Base-by-base conservation (phyloP, 169 alveolate genomes). In the Plasmodium adleri region DNA sequence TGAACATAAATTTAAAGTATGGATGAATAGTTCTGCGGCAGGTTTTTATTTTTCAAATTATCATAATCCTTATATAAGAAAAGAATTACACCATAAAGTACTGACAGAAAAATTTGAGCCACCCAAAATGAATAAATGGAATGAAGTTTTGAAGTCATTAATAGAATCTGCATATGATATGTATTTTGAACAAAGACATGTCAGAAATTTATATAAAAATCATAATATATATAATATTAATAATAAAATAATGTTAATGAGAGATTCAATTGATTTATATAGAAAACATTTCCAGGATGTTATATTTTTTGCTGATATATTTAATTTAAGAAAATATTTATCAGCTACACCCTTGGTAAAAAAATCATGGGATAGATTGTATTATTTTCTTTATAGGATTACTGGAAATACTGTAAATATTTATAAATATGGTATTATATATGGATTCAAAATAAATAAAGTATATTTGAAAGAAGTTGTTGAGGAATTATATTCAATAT, bases 11-110 rank as follows among this genome's bases (percentile, higher is more conserved):
- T 76, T 76, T 47, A 47, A n/a, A 3, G 17, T 17, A 1, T 76
- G 88, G 88, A 8, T 1, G 32, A 0, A 9, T 13, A 17, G 24
- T 26, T 63, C 64, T 12, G 13, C 9, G 1, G 45, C 52, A 20
- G 88, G 88, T 50, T 64, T 49, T n/a, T 76, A 63, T 26, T 76
- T 76, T 76, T 64, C 52, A 76, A 47, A 76, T 76, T 76, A 76
- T 49, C 45, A 76, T 17, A 17, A 76, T 50, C 68, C 62, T 47
- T 3, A 3, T 39, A 22, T 1, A 49, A 45, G 58, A 76, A 20
- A 12, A 9, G 22, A 26, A 22, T 13, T 24, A 32, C 50, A 45
- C 1, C 58, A 47, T 20, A 47, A 64, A 3, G 39, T 64, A n/a
- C 5, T 15, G 17, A 43, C 75, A 62, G 50, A 75, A 22, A 62